Evolutionary conservation across 306 rosid genomes (phyloP), one percentile per base, ranked within the genome.

Genomic region (Inga leiocalycina): DNA sequence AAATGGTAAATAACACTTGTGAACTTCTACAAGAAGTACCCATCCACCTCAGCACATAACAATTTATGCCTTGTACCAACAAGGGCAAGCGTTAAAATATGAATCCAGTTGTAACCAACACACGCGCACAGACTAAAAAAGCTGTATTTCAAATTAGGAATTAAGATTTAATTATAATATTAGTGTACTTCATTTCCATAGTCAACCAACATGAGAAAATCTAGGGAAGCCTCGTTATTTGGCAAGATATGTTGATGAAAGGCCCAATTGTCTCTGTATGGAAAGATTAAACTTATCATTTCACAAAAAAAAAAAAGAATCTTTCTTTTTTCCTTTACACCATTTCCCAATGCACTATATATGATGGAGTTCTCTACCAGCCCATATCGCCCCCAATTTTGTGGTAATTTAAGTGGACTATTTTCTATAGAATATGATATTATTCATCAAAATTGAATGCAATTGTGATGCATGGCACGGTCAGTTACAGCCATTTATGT

Each of bases 371-470:
- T 61, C 37, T 8, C 68, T 12, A 24, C 16, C 34, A 24, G 16
- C 68, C 35, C 35, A 11, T 24, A 30, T 27, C 8, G 3, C 69
- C 13, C 69, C 39, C 9, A 46, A 8, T 12, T 76, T 71, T 43
- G 6, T 32, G n/a, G 30, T n/a, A 83, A 83, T 77, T 34, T 39
- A 57, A 77, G 78, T 37, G 35, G 81, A 44, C 7, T 9, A 11
- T 34, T 43, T 52, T 68, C 34, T 41, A 76, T 4, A 11, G 11
- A 52, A 51, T 41, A 14, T 54, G 65, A 56, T 41, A 34, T 44
- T 44, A 57, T 70, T 32, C 54, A 70, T 66, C n/a, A n/a, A n/a
- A n/a, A n/a, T n/a, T n/a, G n/a, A n/a, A n/a, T n/a, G n/a, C n/a
- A n/a, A n/a, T n/a, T n/a, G n/a, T n/a, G n/a, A n/a, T n/a, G n/a